Conservation (phyloP, 352 stramenopile genomes). For the Phytopythium kandeliae region DNA sequence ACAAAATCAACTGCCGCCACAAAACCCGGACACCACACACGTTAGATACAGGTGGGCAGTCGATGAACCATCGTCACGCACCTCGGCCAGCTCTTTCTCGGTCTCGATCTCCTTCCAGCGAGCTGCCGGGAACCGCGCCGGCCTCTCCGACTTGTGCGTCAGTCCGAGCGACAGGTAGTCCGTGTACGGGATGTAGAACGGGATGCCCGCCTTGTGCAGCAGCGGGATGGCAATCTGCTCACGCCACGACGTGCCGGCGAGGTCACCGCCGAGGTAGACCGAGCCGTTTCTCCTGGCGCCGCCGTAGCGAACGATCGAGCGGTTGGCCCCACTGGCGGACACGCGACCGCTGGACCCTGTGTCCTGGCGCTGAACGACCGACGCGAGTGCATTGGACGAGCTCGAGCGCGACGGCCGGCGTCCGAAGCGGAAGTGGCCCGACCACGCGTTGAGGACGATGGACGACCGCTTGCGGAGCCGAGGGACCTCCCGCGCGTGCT, state of each 20-base stretch:
- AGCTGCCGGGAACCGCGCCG: conserved; percentile 19
- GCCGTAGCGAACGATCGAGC: conserved; percentile 2
- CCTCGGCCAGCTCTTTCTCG: conserved; percentile 60
- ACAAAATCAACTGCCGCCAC: conserved; percentile 51
- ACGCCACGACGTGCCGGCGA: conserved; percentile 67
- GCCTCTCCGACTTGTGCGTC: conserved; percentile 27
- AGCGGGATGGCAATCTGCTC: conserved; percentile 67
- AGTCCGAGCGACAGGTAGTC: conserved; percentile 70
- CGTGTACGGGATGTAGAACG: conserved; percentile 68
- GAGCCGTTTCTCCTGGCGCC: conserved; percentile 22
- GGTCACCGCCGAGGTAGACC: conserved; percentile 75
- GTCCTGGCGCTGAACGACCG: conserved; percentile 19
- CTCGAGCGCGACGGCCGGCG: conserved; percentile 55
- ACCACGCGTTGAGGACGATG: conserved; percentile 70
- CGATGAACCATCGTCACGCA: no score
- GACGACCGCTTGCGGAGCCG: conserved; percentile 72
- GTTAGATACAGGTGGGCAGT: neutral
- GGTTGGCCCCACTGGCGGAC: neutral
- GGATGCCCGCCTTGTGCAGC: conserved; percentile 61
- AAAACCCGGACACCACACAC: neutral
- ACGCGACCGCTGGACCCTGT: conserved; percentile 3
- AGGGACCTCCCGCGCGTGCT: conserved; percentile 32
- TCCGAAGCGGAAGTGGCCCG: conserved; percentile 37
- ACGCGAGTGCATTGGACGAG: conserved; percentile 44
- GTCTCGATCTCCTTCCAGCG: conserved; percentile 54